These are phyloP conservation scores for Paecilomyces formosus DNA, from an alignment of 2,329 filamentous ascomycete species.

Conservation along the genomic window DNA sequence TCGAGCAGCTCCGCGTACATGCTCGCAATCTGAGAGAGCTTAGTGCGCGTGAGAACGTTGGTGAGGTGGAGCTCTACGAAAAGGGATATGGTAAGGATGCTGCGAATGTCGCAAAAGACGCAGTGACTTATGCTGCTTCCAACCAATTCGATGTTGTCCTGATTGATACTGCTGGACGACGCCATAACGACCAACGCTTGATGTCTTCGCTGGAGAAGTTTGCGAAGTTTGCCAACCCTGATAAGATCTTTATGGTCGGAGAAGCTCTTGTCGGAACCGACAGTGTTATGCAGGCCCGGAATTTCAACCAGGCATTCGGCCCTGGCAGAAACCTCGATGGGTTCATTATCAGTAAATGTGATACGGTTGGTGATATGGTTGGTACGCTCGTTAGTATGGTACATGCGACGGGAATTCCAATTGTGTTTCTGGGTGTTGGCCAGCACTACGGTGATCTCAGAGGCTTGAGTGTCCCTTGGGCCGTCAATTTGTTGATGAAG, in stretches of 20 bases:
- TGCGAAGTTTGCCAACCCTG: conserved; percentile 87
- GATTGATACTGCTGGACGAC: conserved; percentile 89
- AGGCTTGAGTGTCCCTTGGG: conserved; percentile 57
- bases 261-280: conserved; percentile 93
- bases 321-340: conserved; percentile 74
- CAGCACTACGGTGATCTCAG: conserved; percentile 61
- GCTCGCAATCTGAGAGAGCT: conserved; percentile 90
- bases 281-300: conserved; percentile 87
- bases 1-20: conserved; percentile 93
- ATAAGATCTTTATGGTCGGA: conserved; percentile 97
- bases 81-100: conserved; percentile 98
- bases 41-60: conserved; percentile 69
- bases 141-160: conserved; percentile 85
- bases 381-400: conserved; percentile 94
- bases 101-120: conserved; percentile 88
- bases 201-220: conserved; percentile 98
- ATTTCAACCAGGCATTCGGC: conserved; percentile 93
- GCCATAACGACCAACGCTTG: conserved; percentile 90
- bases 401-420: conserved; percentile 91
- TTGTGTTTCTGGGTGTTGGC: conserved; percentile 77
- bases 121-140: conserved; percentile 69
- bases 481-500: conserved; percentile 54
- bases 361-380: conserved; percentile 99
- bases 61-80: conserved; percentile 84
- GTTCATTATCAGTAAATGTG: conserved; percentile 97